phyloP scores from a whole-genome alignment of 148 eudicot species.

The Dianthus caryophyllus region DNA sequence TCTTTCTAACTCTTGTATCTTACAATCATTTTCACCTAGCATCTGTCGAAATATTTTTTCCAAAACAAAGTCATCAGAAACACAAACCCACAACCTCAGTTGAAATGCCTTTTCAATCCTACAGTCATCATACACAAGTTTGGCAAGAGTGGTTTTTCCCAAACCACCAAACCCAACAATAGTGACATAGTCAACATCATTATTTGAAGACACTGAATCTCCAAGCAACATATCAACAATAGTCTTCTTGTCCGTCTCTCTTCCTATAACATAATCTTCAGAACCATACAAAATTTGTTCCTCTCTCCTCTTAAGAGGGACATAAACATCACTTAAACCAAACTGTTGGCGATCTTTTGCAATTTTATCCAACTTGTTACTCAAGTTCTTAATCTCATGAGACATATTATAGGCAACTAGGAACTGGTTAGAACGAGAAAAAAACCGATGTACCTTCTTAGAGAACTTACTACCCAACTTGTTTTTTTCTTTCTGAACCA shows the following conservation, averaged over 20 bases:
- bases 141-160: constrained; percentile 28
- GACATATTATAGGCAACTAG: constrained; percentile 8
- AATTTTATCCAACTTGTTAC: constrained; percentile 10
- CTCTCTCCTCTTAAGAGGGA: constrained; percentile 11
- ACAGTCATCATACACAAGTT: constrained; percentile 16
- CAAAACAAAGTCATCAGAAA: constrained; percentile 17
- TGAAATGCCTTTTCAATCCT: constrained; percentile 15
- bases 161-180: constrained; percentile 20
- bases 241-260: constrained; percentile 16
- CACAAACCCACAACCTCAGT: constrained; percentile 20
- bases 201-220: background rate
- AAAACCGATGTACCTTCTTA: constrained; percentile 5
- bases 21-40: background rate
- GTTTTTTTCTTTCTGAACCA: background rate
- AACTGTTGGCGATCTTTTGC: constrained; percentile 16
- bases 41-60: constrained; percentile 11
- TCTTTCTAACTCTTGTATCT: constrained; percentile 11
- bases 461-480: background rate
- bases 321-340: constrained; percentile 12
- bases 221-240: constrained; percentile 8
- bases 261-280: constrained; percentile 16
- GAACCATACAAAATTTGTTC: constrained; percentile 10
- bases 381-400: constrained; percentile 16
- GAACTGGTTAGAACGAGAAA: constrained; percentile 11
- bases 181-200: constrained; percentile 11